These are phyloP conservation scores for Elaeagnus macrophylla DNA, from an alignment of 306 rosid genomes.

Conservation along the genomic window DNA sequence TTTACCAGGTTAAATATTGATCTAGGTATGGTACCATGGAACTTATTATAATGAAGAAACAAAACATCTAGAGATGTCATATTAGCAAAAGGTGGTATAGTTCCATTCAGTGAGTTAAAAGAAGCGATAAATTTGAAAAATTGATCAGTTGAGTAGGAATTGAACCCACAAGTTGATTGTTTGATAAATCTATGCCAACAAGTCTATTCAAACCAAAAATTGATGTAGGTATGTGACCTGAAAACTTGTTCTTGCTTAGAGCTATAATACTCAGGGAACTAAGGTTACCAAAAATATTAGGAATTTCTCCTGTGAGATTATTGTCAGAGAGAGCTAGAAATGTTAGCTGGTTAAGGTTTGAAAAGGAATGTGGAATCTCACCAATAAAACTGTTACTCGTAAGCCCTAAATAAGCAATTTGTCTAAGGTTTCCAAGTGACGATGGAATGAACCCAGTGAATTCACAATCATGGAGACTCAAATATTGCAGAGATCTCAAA, in stretches of 20 bases:
- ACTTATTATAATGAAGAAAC: background rate
- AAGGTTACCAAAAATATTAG: background rate
- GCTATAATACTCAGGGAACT: background rate
- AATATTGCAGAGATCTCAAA: background rate
- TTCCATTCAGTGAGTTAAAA: slow-evolving; percentile 7
- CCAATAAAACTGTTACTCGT: background rate
- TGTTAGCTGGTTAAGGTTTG: background rate
- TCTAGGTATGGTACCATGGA: background rate
- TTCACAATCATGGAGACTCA: accelerated
- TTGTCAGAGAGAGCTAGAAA: background rate
- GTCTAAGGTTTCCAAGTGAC: slow-evolving; percentile 17
- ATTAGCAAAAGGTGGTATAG: slow-evolving; percentile 16
- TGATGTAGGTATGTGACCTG: slow-evolving; percentile 5
- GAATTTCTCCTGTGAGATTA: slow-evolving; percentile 1
- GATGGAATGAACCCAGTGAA: background rate
- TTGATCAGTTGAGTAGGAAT: slow-evolving; percentile 9
- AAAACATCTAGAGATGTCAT: background rate
- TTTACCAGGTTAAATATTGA: background rate
- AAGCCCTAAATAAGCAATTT: slow-evolving; percentile 4
- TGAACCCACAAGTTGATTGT: background rate
- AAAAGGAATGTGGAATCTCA: background rate
- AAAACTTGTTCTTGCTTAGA: background rate
- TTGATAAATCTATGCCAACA: accelerated
- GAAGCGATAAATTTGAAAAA: accelerated
- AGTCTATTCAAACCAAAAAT: slow-evolving; percentile 13